phyloP scores from a whole-genome alignment of 2,329 filamentous ascomycete genomes.

The Chaetomiaceae sp. region DNA sequence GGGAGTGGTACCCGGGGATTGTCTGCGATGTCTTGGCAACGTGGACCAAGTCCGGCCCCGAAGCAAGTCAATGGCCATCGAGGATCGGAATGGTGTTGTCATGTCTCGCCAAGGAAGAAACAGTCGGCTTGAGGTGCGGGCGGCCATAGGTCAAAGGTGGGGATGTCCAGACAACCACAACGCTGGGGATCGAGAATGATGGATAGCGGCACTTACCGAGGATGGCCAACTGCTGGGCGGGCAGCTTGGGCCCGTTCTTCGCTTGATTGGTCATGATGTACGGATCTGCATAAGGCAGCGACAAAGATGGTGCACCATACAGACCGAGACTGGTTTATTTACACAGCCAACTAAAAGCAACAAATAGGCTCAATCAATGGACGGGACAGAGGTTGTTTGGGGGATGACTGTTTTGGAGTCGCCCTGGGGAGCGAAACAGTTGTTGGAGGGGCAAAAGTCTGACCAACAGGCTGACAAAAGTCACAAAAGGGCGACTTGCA shows the following conservation, averaged over 20 bases:
- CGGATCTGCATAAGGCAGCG: too few relatives aligned
- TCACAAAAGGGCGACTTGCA: too few relatives aligned
- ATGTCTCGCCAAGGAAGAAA: background rate
- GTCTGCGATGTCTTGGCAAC: conserved; percentile 1
- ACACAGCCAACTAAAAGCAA: too few relatives aligned
- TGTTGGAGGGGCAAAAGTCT: conserved; percentile 7
- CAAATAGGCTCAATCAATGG: too few relatives aligned
- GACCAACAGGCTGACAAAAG: conserved; percentile 2
- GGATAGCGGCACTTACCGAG: conserved; percentile 53
- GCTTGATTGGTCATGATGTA: conserved; percentile 22
- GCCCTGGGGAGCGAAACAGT: background rate
- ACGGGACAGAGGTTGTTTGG: too few relatives aligned
- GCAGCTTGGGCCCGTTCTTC: conserved; percentile 56
- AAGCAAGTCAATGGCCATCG: background rate
- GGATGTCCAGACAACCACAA: background rate
- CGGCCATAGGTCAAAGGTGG: background rate
- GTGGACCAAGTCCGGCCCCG: too few relatives aligned
- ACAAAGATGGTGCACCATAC: too few relatives aligned
- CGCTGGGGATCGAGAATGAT: background rate
- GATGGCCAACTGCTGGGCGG: conserved; percentile 71
- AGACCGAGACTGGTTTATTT: too few relatives aligned
- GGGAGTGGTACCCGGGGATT: conserved; percentile 7
- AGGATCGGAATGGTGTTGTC: background rate
- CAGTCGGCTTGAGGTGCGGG: background rate
- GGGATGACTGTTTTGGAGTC: too few relatives aligned